Percentiles rank a stretch among this genome's conserved stretches.
phyloP scores from a whole-genome alignment of 441 rosid species.

The Sinapis alba region DNA sequence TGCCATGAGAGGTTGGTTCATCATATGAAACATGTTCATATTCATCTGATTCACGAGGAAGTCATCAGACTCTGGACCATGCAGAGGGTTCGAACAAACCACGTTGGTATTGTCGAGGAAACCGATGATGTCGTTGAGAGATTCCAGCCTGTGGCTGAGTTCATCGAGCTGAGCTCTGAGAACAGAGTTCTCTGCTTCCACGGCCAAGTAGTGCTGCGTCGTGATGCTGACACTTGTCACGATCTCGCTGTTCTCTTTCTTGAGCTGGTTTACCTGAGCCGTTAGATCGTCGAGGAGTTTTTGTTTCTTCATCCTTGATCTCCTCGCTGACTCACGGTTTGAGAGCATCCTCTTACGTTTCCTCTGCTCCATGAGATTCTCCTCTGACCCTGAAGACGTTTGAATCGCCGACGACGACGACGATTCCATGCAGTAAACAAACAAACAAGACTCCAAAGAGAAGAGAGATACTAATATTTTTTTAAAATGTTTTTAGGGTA shows the following conservation, averaged over 20 bases:
- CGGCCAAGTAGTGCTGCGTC: slow-evolving; percentile 48
- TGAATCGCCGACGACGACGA: slow-evolving; percentile 60
- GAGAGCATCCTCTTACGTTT: slow-evolving; percentile 88
- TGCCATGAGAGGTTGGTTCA: slow-evolving; percentile 72
- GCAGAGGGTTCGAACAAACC: slow-evolving; percentile 26
- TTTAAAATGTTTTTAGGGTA: neutral
- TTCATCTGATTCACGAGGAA: slow-evolving; percentile 51
- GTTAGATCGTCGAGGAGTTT: slow-evolving; percentile 77
- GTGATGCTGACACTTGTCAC: slow-evolving; percentile 59
- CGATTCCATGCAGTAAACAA: slow-evolving; percentile 52
- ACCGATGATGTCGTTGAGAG: slow-evolving; percentile 63
- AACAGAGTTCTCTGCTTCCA: slow-evolving; percentile 80
- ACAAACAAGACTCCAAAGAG: slow-evolving; percentile 5
- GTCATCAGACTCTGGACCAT: slow-evolving; percentile 45
- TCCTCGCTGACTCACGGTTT: slow-evolving; percentile 90
- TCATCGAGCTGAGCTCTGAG: slow-evolving; percentile 70
- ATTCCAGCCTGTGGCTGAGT: slow-evolving; percentile 65
- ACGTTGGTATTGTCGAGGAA: slow-evolving; percentile 40
- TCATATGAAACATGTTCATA: slow-evolving; percentile 41
- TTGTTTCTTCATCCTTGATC: slow-evolving; percentile 89
- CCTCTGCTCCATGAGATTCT: slow-evolving; percentile 65
- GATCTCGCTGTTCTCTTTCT: slow-evolving; percentile 58
- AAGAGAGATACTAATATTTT: neutral
- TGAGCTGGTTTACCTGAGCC: slow-evolving; percentile 55
- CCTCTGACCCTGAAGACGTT: slow-evolving; percentile 62